Evolutionary conservation across 78 protist genomes (phyloP).

Genomic region (Dictyostelium firmibasis): DNA sequence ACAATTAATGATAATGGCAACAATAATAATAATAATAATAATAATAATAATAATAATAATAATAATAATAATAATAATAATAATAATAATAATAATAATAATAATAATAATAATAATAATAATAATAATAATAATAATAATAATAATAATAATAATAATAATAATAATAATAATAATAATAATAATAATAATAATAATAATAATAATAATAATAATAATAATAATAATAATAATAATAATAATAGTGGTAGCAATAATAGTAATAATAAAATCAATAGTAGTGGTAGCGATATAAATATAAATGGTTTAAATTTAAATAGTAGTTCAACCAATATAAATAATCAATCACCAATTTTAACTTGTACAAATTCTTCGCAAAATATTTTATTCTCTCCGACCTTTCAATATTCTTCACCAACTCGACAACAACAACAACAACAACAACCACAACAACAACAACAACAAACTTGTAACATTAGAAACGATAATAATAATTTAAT

Average conservation of each 20-base stretch:
- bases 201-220: background rate
- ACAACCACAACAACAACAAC: too few species aligned
- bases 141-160: background rate
- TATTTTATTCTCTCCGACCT: background rate
- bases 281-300: conserved; percentile 10
- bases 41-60: background rate
- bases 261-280: background rate
- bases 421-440: background rate
- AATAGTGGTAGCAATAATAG: background rate
- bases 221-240: background rate
- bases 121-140: background rate
- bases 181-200: background rate
- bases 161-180: background rate
- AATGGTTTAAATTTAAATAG: conserved; percentile 22
- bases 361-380: background rate
- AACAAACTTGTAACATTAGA: background rate
- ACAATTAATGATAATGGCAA: background rate
- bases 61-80: too few species aligned
- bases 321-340: background rate
- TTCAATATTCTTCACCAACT: background rate
- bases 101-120: background rate
- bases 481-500: background rate
- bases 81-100: background rate
- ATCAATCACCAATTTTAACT: background rate
- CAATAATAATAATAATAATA: background rate